Conservation (phyloP, 495 filamentous ascomycete genomes). For the Daldinia concentrica region DNA sequence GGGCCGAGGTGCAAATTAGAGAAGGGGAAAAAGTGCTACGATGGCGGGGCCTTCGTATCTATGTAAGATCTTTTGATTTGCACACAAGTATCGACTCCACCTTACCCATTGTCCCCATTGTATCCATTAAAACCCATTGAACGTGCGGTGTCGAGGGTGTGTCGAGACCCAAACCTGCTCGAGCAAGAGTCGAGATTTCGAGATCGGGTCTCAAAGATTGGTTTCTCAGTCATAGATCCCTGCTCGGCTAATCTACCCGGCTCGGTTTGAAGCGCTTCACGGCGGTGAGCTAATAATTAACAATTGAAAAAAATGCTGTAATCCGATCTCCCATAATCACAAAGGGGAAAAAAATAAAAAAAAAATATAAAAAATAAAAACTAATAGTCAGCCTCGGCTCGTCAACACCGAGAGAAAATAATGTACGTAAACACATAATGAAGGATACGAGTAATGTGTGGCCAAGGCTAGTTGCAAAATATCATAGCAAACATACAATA, state of each 20-base stretch:
- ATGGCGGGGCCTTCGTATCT: conserved; percentile 35
- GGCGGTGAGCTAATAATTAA: conserved; percentile 6
- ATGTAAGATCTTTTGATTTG: conserved; percentile 27
- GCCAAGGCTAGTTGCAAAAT: background rate
- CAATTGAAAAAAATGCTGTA: conserved; percentile 1
- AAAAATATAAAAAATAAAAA: conserved; percentile 11
- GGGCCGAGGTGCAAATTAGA: conserved; percentile 36
- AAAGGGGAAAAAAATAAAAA: background rate
- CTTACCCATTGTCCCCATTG: background rate
- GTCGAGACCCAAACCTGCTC: conserved; percentile 2
- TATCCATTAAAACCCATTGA: background rate
- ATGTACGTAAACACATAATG: background rate
- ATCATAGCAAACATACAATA: conserved; percentile 11
- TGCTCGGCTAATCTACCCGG: conserved; percentile 2
- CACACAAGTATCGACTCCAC: conserved; percentile 2
- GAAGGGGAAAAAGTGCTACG: conserved; percentile 18
- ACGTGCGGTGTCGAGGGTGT: background rate
- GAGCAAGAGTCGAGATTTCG: conserved; percentile 17
- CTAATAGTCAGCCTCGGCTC: conserved; percentile 24
- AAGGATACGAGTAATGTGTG: conserved; percentile 7
- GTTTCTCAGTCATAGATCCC: conserved; percentile 3
- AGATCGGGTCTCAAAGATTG: conserved; percentile 12
- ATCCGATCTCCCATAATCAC: conserved; percentile 20
- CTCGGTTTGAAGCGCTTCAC: conserved; percentile 21
- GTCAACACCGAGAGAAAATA: background rate